Evolutionary conservation across 1,284 basidiomycete genomes (phyloP).

Genomic region (Agaricales sp.): DNA sequence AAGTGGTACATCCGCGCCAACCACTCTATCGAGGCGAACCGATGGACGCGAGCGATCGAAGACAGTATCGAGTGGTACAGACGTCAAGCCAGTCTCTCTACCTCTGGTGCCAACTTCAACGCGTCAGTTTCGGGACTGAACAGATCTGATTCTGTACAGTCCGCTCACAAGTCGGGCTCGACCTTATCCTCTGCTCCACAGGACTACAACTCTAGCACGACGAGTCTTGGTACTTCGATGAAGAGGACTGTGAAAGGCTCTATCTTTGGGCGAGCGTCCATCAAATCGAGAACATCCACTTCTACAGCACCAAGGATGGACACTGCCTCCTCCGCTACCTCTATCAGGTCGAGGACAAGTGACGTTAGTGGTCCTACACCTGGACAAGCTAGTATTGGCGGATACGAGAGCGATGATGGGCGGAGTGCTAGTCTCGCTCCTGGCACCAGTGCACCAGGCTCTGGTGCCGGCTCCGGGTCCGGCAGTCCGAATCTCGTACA

Average conservation of each 20-base stretch:
- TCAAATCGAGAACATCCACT: not conserved
- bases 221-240: not conserved
- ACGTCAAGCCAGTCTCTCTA: not conserved
- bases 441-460: not conserved
- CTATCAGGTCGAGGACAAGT: not conserved
- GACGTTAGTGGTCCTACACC: not conserved
- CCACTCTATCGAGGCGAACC: constrained; percentile 79
- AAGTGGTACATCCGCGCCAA: constrained; percentile 91
- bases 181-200: not conserved
- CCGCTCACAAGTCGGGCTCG: not conserved
- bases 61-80: constrained; percentile 62
- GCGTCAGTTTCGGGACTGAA: not conserved
- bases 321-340: not conserved
- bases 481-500: not conserved
- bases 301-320: not conserved
- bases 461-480: not conserved
- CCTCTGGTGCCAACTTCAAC: not conserved
- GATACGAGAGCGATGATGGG: not conserved
- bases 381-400: not conserved
- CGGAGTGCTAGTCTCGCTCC: not conserved
- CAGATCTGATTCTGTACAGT: not conserved
- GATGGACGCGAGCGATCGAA: constrained; percentile 76
- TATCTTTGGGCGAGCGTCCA: not conserved
- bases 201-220: not conserved
- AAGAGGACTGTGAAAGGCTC: not conserved